These are phyloP conservation scores for Peronospora destructor DNA, from an alignment of 352 stramenopile species.

Conservation along the genomic window DNA sequence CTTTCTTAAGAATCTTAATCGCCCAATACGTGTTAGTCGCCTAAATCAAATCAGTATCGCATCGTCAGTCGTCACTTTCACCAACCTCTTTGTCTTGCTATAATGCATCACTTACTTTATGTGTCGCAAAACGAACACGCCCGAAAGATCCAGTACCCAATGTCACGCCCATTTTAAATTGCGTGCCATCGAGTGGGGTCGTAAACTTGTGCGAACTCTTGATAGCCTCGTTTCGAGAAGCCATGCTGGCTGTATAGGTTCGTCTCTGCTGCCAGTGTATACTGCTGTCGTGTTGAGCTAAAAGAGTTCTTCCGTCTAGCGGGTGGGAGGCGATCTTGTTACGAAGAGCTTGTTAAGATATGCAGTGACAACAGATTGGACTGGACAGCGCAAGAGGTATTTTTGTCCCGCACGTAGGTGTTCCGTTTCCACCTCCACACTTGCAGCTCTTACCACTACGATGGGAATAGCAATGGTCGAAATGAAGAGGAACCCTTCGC, in stretches of 20 bases:
- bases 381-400: slow-evolving; percentile 14
- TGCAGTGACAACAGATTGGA: slow-evolving; percentile 18
- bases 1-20: slow-evolving; percentile 98
- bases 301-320: slow-evolving; percentile 23
- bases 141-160: slow-evolving; percentile 96
- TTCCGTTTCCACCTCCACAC: slow-evolving; percentile 24
- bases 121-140: slow-evolving; percentile 92
- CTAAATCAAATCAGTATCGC: slow-evolving; percentile 27
- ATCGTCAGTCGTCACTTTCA: background rate
- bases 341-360: slow-evolving; percentile 28
- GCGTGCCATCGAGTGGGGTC: slow-evolving; percentile 54
- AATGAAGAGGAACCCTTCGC: background rate
- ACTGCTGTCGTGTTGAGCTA: slow-evolving; percentile 12
- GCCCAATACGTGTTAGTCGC: slow-evolving; percentile 88
- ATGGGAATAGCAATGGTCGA: slow-evolving; percentile 20
- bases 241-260: slow-evolving; percentile 13
- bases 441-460: slow-evolving; percentile 7
- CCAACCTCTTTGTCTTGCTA: background rate
- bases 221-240: slow-evolving; percentile 18
- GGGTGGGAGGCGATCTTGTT: slow-evolving; percentile 12
- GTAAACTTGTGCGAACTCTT: slow-evolving; percentile 56
- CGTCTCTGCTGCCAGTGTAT: background rate
- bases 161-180: slow-evolving; percentile 95
- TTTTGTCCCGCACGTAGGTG: slow-evolving; percentile 9
- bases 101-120: slow-evolving; percentile 68